Percentiles rank a stretch among this genome's conserved stretches.
These are phyloP conservation scores for Saccharomycopsis selenospora DNA, from an alignment of 805 yeast genomes.

Conservation along the genomic window DNA sequence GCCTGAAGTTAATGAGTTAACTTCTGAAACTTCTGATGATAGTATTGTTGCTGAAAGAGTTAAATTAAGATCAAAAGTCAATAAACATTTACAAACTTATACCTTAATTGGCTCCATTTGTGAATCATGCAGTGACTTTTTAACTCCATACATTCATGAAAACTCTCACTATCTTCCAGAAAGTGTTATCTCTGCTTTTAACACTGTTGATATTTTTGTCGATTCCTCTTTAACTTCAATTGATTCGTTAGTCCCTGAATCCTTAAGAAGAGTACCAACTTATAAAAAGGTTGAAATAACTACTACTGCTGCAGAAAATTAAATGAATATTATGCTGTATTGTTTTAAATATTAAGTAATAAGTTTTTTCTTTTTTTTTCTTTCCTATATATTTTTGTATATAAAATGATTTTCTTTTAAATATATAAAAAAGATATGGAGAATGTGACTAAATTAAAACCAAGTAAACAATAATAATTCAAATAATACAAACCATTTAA, in stretches of 20 bases:
- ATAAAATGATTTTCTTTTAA: no score
- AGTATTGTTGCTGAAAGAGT: neutral
- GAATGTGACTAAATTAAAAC: no score
- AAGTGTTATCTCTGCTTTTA: neutral
- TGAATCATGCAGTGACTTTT: neutral
- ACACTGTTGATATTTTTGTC: neutral
- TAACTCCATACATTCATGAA: neutral
- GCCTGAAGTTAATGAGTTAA: no score
- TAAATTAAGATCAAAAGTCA: constrained; percentile 1
- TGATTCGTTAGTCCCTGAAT: neutral
- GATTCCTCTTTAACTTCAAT: neutral
- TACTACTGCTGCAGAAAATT: no score
- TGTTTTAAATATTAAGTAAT: no score
- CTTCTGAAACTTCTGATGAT: neutral
- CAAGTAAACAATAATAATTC: no score
- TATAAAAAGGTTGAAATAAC: neutral
- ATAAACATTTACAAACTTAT: constrained; percentile 1
- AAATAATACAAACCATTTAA: no score
- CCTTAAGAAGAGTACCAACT: constrained; percentile 1
- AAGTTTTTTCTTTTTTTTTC: no score
- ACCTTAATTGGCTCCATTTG: neutral
- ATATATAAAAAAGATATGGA: no score
- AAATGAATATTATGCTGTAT: no score
- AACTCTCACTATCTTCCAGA: neutral
- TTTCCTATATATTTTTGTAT: no score